Evolutionary conservation across 805 yeast genomes (phyloP).

Genomic region (Wickerhamomyces alni): DNA sequence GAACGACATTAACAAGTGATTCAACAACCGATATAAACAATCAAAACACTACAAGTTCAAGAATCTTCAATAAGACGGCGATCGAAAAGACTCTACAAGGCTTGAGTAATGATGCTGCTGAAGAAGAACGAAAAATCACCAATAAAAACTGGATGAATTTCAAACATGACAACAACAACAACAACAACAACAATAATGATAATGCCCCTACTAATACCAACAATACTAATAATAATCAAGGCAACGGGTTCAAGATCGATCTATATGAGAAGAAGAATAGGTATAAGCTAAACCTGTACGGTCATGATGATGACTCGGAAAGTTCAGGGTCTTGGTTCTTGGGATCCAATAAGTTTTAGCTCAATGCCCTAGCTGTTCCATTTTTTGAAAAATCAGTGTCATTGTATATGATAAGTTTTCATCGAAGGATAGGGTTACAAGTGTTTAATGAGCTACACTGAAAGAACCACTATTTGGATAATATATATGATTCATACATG

Average conservation of each 20-base stretch:
- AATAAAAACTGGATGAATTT: constrained; percentile 1
- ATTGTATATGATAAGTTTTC: too few species aligned
- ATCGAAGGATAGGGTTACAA: too few species aligned
- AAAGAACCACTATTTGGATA: too few species aligned
- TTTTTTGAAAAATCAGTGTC: too few species aligned
- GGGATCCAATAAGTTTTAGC: constrained; percentile 19
- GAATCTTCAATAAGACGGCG: constrained; percentile 18
- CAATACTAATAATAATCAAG: background rate
- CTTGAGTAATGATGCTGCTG: constrained; percentile 4
- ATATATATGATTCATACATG: too few species aligned
- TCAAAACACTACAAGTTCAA: constrained; percentile 1
- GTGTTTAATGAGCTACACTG: too few species aligned
- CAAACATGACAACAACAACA: background rate
- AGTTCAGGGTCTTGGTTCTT: constrained; percentile 17
- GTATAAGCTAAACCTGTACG: constrained; percentile 18
- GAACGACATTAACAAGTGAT: background rate
- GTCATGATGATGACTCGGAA: constrained; percentile 9
- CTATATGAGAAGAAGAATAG: constrained; percentile 22
- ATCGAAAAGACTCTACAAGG: constrained; percentile 16
- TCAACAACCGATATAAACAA: background rate
- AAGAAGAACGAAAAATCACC: background rate
- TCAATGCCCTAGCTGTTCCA: too few species aligned
- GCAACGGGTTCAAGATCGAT: constrained; percentile 20
- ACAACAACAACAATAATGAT: too few species aligned
- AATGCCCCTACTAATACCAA: too few species aligned